phyloP scores from a whole-genome alignment of 345 rosid genomes.

The Lepidium africanum region DNA sequence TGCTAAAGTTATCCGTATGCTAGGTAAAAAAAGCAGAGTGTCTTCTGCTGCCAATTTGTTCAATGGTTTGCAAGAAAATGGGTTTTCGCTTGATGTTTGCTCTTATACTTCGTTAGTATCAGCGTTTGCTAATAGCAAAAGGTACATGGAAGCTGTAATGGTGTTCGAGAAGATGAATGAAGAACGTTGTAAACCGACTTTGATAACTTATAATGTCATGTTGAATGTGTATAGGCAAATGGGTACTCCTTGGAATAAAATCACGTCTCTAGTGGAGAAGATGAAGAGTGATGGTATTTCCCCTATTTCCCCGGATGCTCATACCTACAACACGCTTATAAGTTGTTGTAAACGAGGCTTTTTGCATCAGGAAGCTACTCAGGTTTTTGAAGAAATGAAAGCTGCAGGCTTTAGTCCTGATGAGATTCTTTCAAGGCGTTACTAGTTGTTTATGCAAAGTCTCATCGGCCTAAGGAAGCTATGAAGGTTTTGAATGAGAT shows the following conservation, averaged over 20 bases:
- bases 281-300: constrained; percentile 58
- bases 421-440: constrained; percentile 72
- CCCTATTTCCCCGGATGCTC: constrained; percentile 59
- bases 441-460: constrained; percentile 87
- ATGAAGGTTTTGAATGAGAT: constrained; percentile 76
- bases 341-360: constrained; percentile 81
- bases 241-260: constrained; percentile 96
- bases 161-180: constrained; percentile 79
- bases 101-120: constrained; percentile 79
- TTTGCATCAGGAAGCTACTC: constrained; percentile 73
- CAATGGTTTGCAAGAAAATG: constrained; percentile 42
- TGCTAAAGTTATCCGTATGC: constrained; percentile 55
- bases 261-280: constrained; percentile 44
- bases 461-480: constrained; percentile 77
- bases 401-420: constrained; percentile 65
- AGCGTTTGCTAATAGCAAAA: constrained; percentile 58
- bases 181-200: constrained; percentile 72
- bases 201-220: constrained; percentile 81
- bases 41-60: constrained; percentile 56
- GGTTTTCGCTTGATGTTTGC: constrained; percentile 61
- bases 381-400: constrained; percentile 67
- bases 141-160: constrained; percentile 72
- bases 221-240: constrained; percentile 85
- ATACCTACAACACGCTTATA: constrained; percentile 83
- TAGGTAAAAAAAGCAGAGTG: constrained; percentile 59